A percentile compares a stretch with the other conserved stretches of the same genome.
Conservation (phyloP, 345 rosid genomes). For the Eucalyptus albens region DNA sequence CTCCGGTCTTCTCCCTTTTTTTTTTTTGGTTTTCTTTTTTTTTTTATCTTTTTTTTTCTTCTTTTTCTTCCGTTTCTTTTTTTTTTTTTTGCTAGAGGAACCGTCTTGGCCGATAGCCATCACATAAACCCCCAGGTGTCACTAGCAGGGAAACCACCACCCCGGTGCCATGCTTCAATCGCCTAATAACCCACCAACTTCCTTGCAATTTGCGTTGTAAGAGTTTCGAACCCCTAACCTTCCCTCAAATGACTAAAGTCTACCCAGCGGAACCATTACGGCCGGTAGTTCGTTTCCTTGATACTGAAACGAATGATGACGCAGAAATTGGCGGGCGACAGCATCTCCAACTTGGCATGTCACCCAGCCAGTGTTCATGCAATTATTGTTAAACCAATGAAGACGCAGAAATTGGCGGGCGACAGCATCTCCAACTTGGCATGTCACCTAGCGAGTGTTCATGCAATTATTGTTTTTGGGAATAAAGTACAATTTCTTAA, state of each 20-base stretch:
- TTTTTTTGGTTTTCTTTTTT: not conserved
- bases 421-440: not conserved
- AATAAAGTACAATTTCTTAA: not conserved
- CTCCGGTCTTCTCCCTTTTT: not conserved
- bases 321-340: not conserved
- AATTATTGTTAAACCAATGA: not conserved
- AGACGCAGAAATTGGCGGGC: not conserved
- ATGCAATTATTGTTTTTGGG: not conserved
- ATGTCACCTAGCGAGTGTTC: not conserved
- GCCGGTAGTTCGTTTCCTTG: rapidly evolving
- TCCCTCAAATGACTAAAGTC: too few relatives aligned
- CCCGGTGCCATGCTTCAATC: rapidly evolving
- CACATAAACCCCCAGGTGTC: rapidly evolving
- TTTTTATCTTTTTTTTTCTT: not conserved
- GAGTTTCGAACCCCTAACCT: rapidly evolving
- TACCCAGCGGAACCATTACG: rapidly evolving
- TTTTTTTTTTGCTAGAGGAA: rapidly evolving
- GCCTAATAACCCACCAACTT: rapidly evolving
- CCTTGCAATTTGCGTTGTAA: rapidly evolving
- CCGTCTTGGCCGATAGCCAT: rapidly evolving
- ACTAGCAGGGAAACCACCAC: too few relatives aligned
- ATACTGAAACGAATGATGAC: not conserved
- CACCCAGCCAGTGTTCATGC: not conserved
- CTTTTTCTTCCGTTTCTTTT: too few relatives aligned
- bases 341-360: not conserved